Conservation (phyloP, 208 protist species). For the Strigomonas culicis region DNA sequence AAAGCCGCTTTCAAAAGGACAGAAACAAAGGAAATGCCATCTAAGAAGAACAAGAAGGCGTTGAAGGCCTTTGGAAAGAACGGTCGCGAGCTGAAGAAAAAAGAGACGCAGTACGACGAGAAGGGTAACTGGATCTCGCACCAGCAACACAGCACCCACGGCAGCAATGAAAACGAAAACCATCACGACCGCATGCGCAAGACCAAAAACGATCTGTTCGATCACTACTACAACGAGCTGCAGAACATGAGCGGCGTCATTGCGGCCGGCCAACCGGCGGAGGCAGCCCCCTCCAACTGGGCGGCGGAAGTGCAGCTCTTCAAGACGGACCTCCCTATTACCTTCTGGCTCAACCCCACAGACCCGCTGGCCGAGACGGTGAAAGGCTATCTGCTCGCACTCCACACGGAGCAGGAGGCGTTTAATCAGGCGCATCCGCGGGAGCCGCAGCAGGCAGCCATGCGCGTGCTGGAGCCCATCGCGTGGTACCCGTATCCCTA, state of each 20-base stretch:
- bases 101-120: constrained; percentile 49
- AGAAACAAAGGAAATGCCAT: constrained; percentile 20
- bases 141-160: neutral
- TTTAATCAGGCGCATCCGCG: neutral
- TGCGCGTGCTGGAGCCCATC: constrained; percentile 65
- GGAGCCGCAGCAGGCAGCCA: constrained; percentile 21
- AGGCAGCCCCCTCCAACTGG: constrained; percentile 23
- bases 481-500: constrained; percentile 73
- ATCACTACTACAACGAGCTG: constrained; percentile 68
- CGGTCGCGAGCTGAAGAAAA: constrained; percentile 31
- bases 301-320: constrained; percentile 60
- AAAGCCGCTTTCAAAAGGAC: neutral
- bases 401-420: neutral
- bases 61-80: constrained; percentile 73
- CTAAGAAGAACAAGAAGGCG: constrained; percentile 46
- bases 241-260: constrained; percentile 45
- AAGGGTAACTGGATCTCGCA: constrained; percentile 62
- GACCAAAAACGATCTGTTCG: constrained; percentile 42
- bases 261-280: neutral
- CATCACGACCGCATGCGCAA: constrained; percentile 65
- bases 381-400: constrained; percentile 30
- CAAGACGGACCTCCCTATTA: constrained; percentile 63
- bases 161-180: constrained; percentile 5
- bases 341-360: constrained; percentile 85
- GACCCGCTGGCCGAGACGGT: constrained; percentile 62